Base-by-base conservation (phyloP, 768 basidiomycete genomes). In the button mushroom (Agaricus bisporus) region DNA sequence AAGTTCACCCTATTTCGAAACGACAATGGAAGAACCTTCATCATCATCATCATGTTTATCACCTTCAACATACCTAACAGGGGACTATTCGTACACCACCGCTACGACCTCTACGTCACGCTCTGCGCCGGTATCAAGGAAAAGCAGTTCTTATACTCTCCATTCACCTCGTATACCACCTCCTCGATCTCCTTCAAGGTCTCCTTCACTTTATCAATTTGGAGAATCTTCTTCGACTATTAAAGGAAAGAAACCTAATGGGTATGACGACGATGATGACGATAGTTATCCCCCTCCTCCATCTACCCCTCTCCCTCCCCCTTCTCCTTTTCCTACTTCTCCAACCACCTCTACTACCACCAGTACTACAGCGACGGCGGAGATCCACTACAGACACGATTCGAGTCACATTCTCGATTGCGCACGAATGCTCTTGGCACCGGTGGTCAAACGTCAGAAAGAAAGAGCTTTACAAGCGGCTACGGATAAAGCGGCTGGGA, bases 401-500 rank as follows among this genome's bases (percentile, higher is more conserved):
- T 76, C 81, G 1, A 72, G 68, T 11, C 78, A 83, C 59, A 69
- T 76, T 3, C 74, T 92, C 51, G 85, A 91, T 60, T 81, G 76
- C 58, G 77, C 77, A 1, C 82, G 91, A 48, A 85, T 90, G 55
- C 67, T 93, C 18, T 77, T 93, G 25, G 80, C 82, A 4, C 88
- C 88, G 0, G 85, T 91, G 1, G 74, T 71, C 5, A 79, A 76
- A 55, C 77, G 83, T 48, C 86, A 86, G 61, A 73, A 74, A 36
- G 81, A 82, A 60, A 79, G 79, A 37, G 77, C 72, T 1, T 80
- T 79, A 54, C 79, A 75, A 64, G 69, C 69, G 0, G 76, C 70
- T 2, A 70, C 73, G 39, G 83, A 81, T 54, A 82, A 75, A 64
- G 70, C 65, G 18, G 66, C 68, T 22, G 74, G 70, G 41, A 68